Percentiles rank a stretch among this genome's conserved stretches.
Evolutionary conservation across 2,329 filamentous ascomycete genomes (phyloP).

Genomic region (Aureobasidium pullulans): DNA sequence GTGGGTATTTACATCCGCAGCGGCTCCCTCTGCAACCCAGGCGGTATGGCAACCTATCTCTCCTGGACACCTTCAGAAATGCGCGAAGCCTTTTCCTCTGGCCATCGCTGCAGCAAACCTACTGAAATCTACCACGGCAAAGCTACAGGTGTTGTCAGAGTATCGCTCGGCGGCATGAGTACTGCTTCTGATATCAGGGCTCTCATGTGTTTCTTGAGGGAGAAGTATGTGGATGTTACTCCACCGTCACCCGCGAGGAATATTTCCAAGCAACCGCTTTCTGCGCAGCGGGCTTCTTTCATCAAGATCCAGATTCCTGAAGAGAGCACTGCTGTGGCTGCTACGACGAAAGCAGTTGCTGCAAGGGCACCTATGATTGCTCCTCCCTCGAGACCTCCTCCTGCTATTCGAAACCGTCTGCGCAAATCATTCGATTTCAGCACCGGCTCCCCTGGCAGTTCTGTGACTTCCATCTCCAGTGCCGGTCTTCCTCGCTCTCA

Average conservation of each 20-base stretch:
- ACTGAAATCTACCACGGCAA: slow-evolving; percentile 77
- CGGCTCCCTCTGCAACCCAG: slow-evolving; percentile 86
- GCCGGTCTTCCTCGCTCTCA: not conserved
- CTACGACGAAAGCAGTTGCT: not conserved
- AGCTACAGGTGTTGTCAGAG: slow-evolving; percentile 78
- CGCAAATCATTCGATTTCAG: not conserved
- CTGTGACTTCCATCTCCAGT: not conserved
- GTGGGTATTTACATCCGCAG: slow-evolving; percentile 79
- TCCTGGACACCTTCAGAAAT: slow-evolving; percentile 72
- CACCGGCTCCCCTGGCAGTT: not conserved
- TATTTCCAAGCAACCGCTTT: not conserved
- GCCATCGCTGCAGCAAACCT: slow-evolving; percentile 75
- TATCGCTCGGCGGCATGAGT: slow-evolving; percentile 87
- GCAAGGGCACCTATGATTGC: not conserved
- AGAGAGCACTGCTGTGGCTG: not conserved
- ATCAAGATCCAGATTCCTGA: not conserved
- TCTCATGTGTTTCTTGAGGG: slow-evolving; percentile 46
- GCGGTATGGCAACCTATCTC: slow-evolving; percentile 70
- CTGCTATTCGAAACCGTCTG: not conserved
- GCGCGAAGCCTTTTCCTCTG: slow-evolving; percentile 73
- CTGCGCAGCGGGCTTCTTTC: not conserved
- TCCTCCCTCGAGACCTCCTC: not conserved
- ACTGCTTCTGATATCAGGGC: slow-evolving; percentile 63
- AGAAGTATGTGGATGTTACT: slow-evolving; percentile 25
- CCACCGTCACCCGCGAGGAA: not conserved